Conservation (phyloP, 2,329 filamentous ascomycete genomes). For the Trichoderma koningiopsis region DNA sequence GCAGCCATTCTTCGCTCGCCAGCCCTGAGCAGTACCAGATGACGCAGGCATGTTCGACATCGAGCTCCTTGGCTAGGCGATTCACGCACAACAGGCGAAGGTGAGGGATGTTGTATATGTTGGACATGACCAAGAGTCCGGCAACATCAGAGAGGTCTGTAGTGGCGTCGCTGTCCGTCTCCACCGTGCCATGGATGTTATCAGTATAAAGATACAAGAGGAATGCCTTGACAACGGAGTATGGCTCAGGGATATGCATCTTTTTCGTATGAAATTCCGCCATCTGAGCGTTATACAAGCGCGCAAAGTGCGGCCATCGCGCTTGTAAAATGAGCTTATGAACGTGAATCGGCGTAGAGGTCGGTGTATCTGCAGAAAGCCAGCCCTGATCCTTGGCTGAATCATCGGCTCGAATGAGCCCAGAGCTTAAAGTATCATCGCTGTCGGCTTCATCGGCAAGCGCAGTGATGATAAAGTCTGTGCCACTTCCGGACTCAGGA, state of each 20-base stretch:
- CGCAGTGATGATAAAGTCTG: constrained; percentile 90
- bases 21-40: constrained; percentile 94
- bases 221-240: constrained; percentile 90
- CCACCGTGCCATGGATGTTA: constrained; percentile 66
- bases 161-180: constrained; percentile 69
- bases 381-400: constrained; percentile 52
- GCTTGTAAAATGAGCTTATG: constrained; percentile 93
- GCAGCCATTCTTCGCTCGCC: constrained; percentile 91
- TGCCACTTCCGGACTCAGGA: constrained; percentile 80
- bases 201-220: constrained; percentile 97
- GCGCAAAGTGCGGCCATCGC: constrained; percentile 94
- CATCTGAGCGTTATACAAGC: constrained; percentile 93
- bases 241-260: constrained; percentile 97
- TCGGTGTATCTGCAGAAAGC: constrained; percentile 63
- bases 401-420: constrained; percentile 51
- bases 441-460: constrained; percentile 75
- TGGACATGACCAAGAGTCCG: constrained; percentile 93
- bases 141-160: constrained; percentile 82
- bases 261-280: constrained; percentile 94
- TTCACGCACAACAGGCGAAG: constrained; percentile 90
- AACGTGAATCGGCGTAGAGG: constrained; percentile 85
- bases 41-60: constrained; percentile 91
- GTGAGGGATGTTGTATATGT: constrained; percentile 96
- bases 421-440: constrained; percentile 61
- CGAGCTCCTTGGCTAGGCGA: constrained; percentile 83